A percentile compares a stretch with the other conserved stretches of the same genome.
Evolutionary conservation across 495 filamentous ascomycete genomes (phyloP).

Genomic region (Neurospora pannonica): DNA sequence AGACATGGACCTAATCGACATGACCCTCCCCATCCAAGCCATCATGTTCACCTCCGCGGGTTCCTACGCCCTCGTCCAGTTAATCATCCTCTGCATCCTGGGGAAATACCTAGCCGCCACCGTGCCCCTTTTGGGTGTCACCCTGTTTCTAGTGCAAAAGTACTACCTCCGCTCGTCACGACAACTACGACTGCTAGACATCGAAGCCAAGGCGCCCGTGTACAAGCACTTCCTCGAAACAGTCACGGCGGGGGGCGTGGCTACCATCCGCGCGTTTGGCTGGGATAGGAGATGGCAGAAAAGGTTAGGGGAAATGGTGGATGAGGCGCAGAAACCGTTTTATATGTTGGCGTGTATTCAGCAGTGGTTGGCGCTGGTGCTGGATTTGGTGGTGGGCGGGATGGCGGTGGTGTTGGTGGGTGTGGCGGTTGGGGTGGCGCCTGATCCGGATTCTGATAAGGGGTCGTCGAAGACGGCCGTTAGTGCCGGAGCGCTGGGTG

Average conservation of each 20-base stretch:
- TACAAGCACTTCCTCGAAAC: constrained; percentile 38
- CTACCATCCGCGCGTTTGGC: constrained; percentile 41
- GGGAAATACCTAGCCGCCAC: constrained; percentile 18
- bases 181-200: constrained; percentile 49
- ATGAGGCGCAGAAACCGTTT: constrained; percentile 40
- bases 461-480: neutral
- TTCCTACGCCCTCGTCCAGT: constrained; percentile 14
- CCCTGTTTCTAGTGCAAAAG: constrained; percentile 40
- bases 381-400: constrained; percentile 36
- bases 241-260: constrained; percentile 28
- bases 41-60: constrained; percentile 6
- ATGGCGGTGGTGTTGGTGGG: constrained; percentile 34
- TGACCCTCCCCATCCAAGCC: constrained; percentile 13
- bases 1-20: constrained; percentile 24
- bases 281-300: no score
- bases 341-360: constrained; percentile 47
- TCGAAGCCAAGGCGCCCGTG: constrained; percentile 30
- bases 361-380: constrained; percentile 40
- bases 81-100: constrained; percentile 20
- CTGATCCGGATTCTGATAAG: neutral
- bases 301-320: no score
- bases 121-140: constrained; percentile 19
- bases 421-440: constrained; percentile 17
- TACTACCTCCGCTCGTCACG: constrained; percentile 49
- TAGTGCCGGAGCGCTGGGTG: neutral